Percentiles rank a stretch among this genome's conserved stretches.
Conservation (phyloP, 106 monocot species). For the Allium fistulosum region DNA sequence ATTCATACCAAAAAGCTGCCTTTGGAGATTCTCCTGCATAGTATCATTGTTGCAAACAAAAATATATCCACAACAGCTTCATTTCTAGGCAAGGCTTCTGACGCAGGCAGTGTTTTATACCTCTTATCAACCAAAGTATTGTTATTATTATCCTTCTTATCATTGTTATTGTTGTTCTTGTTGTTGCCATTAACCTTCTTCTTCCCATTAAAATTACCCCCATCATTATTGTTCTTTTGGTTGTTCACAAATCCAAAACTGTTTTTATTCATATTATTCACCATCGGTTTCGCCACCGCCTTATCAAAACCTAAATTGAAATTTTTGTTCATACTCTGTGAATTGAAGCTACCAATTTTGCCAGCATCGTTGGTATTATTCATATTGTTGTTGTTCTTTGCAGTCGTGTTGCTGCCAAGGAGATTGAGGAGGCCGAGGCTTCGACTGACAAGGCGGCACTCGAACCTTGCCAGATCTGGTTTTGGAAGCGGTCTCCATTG, state of each 20-base stretch:
- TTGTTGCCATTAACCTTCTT: constrained; percentile 14
- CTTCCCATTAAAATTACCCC: constrained; percentile 1
- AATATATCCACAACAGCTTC: constrained; percentile 89
- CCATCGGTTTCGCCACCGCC: constrained; percentile 29
- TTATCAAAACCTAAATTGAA: constrained; percentile 37
- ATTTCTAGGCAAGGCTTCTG: constrained; percentile 77
- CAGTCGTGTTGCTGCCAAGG: constrained; percentile 16
- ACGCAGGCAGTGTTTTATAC: constrained; percentile 86
- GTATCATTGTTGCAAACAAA: constrained; percentile 99
- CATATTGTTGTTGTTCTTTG: constrained; percentile 7
- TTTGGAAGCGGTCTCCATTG: too few species aligned
- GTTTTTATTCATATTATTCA: not conserved
- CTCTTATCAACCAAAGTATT: constrained; percentile 48
- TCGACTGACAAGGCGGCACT: too few species aligned
- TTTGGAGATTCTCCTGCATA: constrained; percentile 89
- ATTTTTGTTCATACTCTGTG: constrained; percentile 35
- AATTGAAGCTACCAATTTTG: constrained; percentile 5
- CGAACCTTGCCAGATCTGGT: too few species aligned
- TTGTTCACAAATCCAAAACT: not conserved
- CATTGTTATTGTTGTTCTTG: constrained; percentile 11
- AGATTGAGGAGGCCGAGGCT: too few species aligned
- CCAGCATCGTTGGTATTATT: constrained; percentile 9
- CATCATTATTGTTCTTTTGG: constrained; percentile 7
- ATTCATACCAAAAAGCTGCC: constrained; percentile 75
- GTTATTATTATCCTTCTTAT: constrained; percentile 9